Base-by-base conservation (phyloP, 1,284 basidiomycete genomes). In the Cutaneotrichosporon spelunceum region DNA sequence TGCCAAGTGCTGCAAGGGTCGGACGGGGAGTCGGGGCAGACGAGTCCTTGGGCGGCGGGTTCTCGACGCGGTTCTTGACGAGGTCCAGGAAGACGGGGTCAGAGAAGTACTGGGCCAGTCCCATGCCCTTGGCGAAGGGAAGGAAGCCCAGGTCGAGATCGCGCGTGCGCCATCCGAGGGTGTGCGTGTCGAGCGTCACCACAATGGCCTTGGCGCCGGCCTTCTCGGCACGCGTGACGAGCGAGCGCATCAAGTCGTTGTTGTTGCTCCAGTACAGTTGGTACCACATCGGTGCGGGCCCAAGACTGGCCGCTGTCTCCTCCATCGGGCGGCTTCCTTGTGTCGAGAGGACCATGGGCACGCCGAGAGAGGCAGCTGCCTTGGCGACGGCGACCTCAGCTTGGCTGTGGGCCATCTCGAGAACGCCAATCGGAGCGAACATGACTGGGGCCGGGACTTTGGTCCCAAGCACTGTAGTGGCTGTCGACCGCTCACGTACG, bases 371-470 rank as follows among this genome's bases (percentile, higher is more conserved):
- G 2, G 78, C 80, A 0, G 85, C 88, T 0, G 88, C 89, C 4
- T 82, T 81, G 0, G 89, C 88, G 2, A 86, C 81, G 1, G 84
- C 87, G 19, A 88, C 76, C 68, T 92, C 90, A 0, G 83, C 89
- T 34, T 60, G 44, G 1, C 58, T 77, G 68, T 87, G 84, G 67
- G 88, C 83, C 62, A 89, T 84, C 10, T 83, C 85, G 70, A 90
- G 89, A 3, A 87, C 85, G 7, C 89, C 89, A 45, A 92, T 83
- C 0, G 89, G 89, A 0, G 86, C 87, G 57, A 91, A 77, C 61
- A 89, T 79, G 13, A 91, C 69, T 0, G 89, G 89, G 0, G 84
- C 81, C 7, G 84, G 77, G 59, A 87, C 79, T 42, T 80, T 87
- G 39, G 86, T 83, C 3, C 89, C 90, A 70, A 91, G 85, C n/a